Conservation (phyloP, 2,329 filamentous ascomycete genomes). For the Zelopaecilomyces penicillatus region DNA sequence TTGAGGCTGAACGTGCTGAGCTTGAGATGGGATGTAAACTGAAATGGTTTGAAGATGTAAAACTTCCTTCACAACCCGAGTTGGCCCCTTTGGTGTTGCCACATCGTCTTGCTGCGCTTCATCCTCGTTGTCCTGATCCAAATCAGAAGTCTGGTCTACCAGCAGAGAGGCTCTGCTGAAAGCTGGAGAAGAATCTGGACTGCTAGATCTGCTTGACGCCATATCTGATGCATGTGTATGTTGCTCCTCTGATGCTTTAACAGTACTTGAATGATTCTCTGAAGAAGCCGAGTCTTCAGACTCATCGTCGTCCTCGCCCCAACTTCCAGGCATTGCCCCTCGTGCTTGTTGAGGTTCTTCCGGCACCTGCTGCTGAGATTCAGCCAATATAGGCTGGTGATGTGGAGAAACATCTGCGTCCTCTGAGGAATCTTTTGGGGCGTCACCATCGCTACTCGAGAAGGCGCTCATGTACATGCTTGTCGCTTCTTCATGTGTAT, state of each 20-base stretch:
- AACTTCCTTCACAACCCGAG: slow-evolving; percentile 48
- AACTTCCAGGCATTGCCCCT: slow-evolving; percentile 42
- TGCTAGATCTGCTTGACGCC: neutral
- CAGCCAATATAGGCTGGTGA: neutral
- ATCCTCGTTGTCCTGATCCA: slow-evolving; percentile 1
- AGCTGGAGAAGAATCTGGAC: slow-evolving; percentile 20
- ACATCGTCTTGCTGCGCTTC: slow-evolving; percentile 29
- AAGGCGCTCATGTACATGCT: slow-evolving; percentile 81
- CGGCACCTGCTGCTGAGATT: neutral
- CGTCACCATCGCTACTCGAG: slow-evolving; percentile 35
- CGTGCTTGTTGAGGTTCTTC: slow-evolving; percentile 4
- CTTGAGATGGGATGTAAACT: slow-evolving; percentile 44
- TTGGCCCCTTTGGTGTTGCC: slow-evolving; percentile 43
- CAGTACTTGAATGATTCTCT: slow-evolving; percentile 5
- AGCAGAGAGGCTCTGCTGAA: slow-evolving; percentile 17
- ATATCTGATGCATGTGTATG: slow-evolving; percentile 7
- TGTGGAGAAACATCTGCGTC: neutral
- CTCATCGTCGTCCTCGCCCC: slow-evolving; percentile 34
- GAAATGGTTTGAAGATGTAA: slow-evolving; percentile 42
- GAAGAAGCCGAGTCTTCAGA: slow-evolving; percentile 6
- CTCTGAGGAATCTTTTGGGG: slow-evolving; percentile 1
- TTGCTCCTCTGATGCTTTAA: slow-evolving; percentile 1
- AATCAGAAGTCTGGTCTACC: neutral
- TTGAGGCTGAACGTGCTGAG: slow-evolving; percentile 34
- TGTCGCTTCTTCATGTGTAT: slow-evolving; percentile 71